Base-by-base conservation (phyloP, 2,329 filamentous ascomycete species). In the Hypomyces rosellus region DNA sequence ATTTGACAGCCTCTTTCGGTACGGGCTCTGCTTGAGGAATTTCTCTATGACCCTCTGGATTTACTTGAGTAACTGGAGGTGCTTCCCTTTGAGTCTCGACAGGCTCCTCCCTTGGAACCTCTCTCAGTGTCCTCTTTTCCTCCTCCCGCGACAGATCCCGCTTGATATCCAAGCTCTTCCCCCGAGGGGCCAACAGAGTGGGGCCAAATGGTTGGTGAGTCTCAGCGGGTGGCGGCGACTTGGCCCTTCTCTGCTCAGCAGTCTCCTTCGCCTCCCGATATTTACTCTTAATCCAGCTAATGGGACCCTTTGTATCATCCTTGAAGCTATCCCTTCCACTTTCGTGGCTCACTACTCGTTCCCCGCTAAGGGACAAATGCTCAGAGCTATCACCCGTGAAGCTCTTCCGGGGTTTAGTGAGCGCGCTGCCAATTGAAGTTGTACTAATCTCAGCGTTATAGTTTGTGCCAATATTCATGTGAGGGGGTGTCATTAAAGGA, bases 341-440 rank as follows among this genome's bases (percentile, higher is more conserved):
- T 45, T 74, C 72, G 18, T 68, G 63, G 34, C 59, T 65, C 5
- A 61, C 63, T 15, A 69, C 69, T 14, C 60, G 67, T 36, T 78
- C 75, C 2, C 63, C 60, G 20, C 66, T 64, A 3, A 66, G 61
- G 34, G 69, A 55, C 4, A 68, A 62, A 7, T 71, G 69, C 42
- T 81, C 77, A 5, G 73, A 73, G 34, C 72, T 74, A 14, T 81
- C 78, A 3, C 74, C 75, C 2, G 73, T 74, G 61, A 74, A 72
- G 54, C 73, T 80, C 61, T 74, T 76, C 16, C 71, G 70, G 6
- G 68, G 69, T 55, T 67, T 72, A 52, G 73, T 69, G n/a, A 68
- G 67, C 12, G 75, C 78, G 61, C 85, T 89, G 15, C 81, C 81
- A 44, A 89, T 72, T 0, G 86, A 88, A 40, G 81, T 85, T 18